Evolutionary conservation across 1,284 basidiomycete species (phyloP).

Genomic region (Trichosporon ovoides): DNA sequence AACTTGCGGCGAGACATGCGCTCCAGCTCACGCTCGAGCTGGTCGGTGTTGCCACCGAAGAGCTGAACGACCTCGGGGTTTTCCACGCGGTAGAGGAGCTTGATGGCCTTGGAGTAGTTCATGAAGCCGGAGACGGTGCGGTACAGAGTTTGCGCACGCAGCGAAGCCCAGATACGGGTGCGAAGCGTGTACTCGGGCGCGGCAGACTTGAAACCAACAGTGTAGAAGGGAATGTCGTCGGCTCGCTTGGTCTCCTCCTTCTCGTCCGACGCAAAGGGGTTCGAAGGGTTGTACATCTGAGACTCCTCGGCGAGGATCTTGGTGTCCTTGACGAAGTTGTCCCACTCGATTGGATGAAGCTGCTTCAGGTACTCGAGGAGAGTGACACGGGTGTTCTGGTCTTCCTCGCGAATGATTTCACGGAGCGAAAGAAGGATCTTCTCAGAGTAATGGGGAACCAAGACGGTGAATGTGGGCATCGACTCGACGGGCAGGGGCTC

Average conservation of each 20-base stretch:
- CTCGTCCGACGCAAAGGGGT: slow-evolving; percentile 72
- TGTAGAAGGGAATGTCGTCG: slow-evolving; percentile 96
- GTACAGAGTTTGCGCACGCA: slow-evolving; percentile 96
- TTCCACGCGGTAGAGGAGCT: slow-evolving; percentile 97
- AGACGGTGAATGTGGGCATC: slow-evolving; percentile 94
- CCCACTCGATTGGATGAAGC: slow-evolving; percentile 96
- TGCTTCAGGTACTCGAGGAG: slow-evolving; percentile 96
- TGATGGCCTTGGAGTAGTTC: slow-evolving; percentile 99
- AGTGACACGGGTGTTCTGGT: slow-evolving; percentile 90
- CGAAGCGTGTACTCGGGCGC: slow-evolving; percentile 97
- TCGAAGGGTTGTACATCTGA: slow-evolving; percentile 66
- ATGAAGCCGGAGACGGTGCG: slow-evolving; percentile 99
- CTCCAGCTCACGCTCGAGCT: slow-evolving; percentile 92
- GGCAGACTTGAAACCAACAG: slow-evolving; percentile 98
- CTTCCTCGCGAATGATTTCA: slow-evolving; percentile 94
- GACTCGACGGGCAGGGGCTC: slow-evolving; percentile 86
- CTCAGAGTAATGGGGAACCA: slow-evolving; percentile 93
- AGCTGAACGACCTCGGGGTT: slow-evolving; percentile 97
- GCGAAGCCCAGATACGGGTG: slow-evolving; percentile 97
- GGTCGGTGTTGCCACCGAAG: slow-evolving; percentile 96
- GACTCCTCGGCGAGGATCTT: slow-evolving; percentile 98
- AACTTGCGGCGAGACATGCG: slow-evolving; percentile 97
- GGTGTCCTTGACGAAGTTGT: slow-evolving; percentile 99
- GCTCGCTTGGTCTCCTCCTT: slow-evolving; percentile 72
- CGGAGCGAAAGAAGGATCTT: slow-evolving; percentile 89